Evolutionary conservation across 306 rosid species (phyloP), one percentile per base, ranked within the genome.

Genomic region (Datisca glomerata): DNA sequence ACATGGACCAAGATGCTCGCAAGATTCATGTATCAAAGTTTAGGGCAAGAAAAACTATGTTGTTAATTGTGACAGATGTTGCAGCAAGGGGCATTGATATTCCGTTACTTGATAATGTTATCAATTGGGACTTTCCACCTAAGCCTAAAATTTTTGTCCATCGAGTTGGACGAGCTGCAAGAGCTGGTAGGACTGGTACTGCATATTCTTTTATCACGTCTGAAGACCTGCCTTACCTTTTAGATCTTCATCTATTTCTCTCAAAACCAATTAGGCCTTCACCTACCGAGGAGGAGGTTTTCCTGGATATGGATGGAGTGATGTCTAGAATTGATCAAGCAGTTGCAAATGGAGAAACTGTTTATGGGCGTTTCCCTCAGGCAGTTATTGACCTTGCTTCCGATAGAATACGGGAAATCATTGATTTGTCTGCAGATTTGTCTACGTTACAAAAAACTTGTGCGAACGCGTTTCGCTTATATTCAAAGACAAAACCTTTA

Each of bases 1-100:
- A 80, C 47, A 87, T 87, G 97, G 97, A 87, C 61, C 93, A 80
- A n/a, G 97, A 87, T 72, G 97, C 97, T 57, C 93, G 94, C 47
- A 80, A 83, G 50, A 79, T 83, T 51, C 75, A 87, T 43, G 60
- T 87, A 50, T 57, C 93, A 2, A 82, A 60, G 75, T 87, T 87
- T 67, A 83, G 94, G 76, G 51, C 85, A 4, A 72, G 97, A 45
- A 87, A 32, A 69, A 83, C 97, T 7, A 89, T 89, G 97, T 37
- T 80, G 59, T 68, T 89, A 60, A 89, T 89, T 55, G 97, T 89
- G 49, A n/a, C 97, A 0, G 97, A 89, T 48, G 63, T 83, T 63
- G 97, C 97, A 1, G 97, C 97, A 47, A 77, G 97, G 21, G 97
- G 97, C 15, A 77, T 83, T 61, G 97, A 89, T 51, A 89, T 89